A percentile compares a stretch with the other conserved stretches of the same genome.
These are phyloP conservation scores for Gracilaria caudata DNA, from an alignment of 23 red algal species.

Conservation along the genomic window DNA sequence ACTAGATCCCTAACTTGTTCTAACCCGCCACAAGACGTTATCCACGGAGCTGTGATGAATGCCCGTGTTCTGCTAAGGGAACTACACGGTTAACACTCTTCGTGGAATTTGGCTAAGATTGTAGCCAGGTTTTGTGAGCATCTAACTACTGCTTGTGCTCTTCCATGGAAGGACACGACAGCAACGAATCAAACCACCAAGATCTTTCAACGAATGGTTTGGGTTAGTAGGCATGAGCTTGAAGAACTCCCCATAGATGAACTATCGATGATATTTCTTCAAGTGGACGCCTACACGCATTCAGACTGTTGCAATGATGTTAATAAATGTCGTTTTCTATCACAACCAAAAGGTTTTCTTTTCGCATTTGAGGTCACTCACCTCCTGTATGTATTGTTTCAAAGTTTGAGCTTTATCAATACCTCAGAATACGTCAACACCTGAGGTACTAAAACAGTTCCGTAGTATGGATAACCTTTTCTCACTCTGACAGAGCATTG, in stretches of 20 bases:
- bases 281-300: background rate
- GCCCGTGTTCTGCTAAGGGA: background rate
- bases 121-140: conserved; percentile 46
- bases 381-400: too few relatives aligned
- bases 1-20: conserved; percentile 48
- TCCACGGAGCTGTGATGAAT: conserved; percentile 45
- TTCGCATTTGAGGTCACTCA: background rate
- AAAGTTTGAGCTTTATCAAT: too few relatives aligned
- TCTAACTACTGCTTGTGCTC: conserved; percentile 20
- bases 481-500: too few relatives aligned
- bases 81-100: conserved; percentile 43
- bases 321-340: background rate
- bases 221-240: background rate
- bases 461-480: too few relatives aligned
- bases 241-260: background rate
- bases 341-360: background rate
- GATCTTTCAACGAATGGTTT: background rate
- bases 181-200: conserved; percentile 1
- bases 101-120: conserved; percentile 36
- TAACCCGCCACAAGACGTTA: conserved; percentile 36
- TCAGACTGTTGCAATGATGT: background rate
- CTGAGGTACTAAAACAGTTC: too few relatives aligned
- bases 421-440: too few relatives aligned
- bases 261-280: background rate
- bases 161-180: background rate